These are phyloP conservation scores for Ceratonia siliqua DNA, from an alignment of 306 rosid species.

Conservation along the genomic window DNA sequence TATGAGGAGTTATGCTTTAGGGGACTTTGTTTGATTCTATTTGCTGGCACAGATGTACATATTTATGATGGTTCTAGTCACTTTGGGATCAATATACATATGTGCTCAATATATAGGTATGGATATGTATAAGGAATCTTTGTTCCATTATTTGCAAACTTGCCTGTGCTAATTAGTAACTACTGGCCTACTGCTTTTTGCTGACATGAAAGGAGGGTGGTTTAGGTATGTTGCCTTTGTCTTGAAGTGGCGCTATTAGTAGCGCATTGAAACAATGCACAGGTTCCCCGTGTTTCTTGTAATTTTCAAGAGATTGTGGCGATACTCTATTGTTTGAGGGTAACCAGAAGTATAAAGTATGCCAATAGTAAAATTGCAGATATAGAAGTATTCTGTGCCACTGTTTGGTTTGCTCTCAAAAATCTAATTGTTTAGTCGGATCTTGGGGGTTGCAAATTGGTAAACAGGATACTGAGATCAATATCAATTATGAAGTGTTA, in stretches of 20 bases:
- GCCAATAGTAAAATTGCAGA: constrained; percentile 25
- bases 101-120: constrained; percentile 26
- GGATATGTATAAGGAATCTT: constrained; percentile 22
- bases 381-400: background rate
- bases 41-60: constrained; percentile 7
- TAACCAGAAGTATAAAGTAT: constrained; percentile 2
- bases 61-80: constrained; percentile 17
- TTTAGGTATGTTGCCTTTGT: constrained; percentile 15
- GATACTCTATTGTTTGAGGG: constrained; percentile 17
- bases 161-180: constrained; percentile 7
- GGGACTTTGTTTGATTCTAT: background rate
- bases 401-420: constrained; percentile 16
- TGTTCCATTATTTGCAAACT: constrained; percentile 26
- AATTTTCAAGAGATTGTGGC: background rate
- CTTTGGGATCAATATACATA: constrained; percentile 10
- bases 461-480: background rate
- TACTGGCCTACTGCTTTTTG: constrained; percentile 18
- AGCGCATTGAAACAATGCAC: constrained; percentile 1
- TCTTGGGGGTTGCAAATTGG: constrained; percentile 3
- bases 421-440: constrained; percentile 15
- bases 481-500: background rate
- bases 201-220: constrained; percentile 32
- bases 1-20: background rate
- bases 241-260: constrained; percentile 17
- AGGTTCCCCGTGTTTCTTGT: background rate